Evolutionary conservation across 495 filamentous ascomycete genomes (phyloP).

Genomic region (Penicillium malachiteum): DNA sequence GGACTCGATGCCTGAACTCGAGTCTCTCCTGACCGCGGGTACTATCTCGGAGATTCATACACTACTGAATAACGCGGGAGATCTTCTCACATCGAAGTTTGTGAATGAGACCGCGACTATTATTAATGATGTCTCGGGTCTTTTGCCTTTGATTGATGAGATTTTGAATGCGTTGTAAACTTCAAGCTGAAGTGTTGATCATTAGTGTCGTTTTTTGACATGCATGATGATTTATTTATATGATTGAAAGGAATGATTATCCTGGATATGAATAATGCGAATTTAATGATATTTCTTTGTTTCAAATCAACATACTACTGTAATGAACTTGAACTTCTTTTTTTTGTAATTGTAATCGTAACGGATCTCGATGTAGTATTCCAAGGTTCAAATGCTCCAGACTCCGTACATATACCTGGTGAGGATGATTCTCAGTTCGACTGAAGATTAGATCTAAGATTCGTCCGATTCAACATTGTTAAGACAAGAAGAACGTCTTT

Average conservation of each 20-base stretch:
- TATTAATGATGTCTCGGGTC: constrained; percentile 26
- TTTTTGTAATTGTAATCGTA: no score
- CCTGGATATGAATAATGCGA: constrained; percentile 23
- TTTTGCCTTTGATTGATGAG: constrained; percentile 27
- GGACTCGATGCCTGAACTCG: constrained; percentile 26
- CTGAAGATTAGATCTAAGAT: no score
- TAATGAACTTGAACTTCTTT: no score
- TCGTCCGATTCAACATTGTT: no score
- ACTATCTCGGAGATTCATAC: constrained; percentile 37
- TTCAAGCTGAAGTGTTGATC: no score
- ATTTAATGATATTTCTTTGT: constrained; percentile 17
- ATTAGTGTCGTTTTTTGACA: constrained; percentile 14
- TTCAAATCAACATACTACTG: background rate
- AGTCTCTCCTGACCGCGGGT: constrained; percentile 31
- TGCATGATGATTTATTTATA: constrained; percentile 7
- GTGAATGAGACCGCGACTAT: constrained; percentile 35
- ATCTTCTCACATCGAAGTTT: constrained; percentile 39
- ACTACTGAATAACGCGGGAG: constrained; percentile 44
- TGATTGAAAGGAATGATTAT: constrained; percentile 17
- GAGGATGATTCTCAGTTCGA: no score
- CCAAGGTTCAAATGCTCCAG: no score
- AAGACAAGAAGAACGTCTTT: no score
- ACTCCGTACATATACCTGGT: no score
- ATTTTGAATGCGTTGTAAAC: constrained; percentile 30
- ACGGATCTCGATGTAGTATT: no score